Conservation (phyloP, 306 rosid genomes). For the Cajanus cajan region DNA sequence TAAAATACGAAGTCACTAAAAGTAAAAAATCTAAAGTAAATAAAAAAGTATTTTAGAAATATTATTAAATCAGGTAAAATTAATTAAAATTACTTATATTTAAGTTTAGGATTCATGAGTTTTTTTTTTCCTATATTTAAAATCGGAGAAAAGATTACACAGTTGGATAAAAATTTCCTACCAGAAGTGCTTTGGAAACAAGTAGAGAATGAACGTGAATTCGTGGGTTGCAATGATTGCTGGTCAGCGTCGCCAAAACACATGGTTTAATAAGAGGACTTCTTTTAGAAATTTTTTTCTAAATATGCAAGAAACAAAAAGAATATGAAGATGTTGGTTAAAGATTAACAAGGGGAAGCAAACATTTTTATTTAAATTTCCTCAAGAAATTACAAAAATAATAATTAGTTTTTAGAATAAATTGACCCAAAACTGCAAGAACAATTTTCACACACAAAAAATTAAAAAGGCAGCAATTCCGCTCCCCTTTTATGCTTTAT, state of each 20-base stretch:
- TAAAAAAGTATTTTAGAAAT: no score
- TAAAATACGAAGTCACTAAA: no score
- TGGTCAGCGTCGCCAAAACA: neutral
- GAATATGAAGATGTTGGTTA: neutral
- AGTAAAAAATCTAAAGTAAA: no score
- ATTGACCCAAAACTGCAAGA: neutral
- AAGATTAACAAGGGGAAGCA: neutral
- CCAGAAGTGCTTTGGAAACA: neutral
- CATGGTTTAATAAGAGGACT: neutral
- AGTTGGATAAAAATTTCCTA: neutral
- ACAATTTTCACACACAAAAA: neutral
- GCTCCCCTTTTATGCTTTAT: neutral
- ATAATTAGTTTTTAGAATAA: neutral
- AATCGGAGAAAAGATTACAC: neutral
- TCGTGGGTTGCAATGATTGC: neutral
- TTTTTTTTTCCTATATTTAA: no score
- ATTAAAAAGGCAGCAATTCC: neutral
- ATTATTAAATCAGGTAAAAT: no score
- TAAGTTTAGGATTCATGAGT: no score
- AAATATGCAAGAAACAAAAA: neutral
- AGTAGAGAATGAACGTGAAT: neutral
- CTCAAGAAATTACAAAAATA: neutral
- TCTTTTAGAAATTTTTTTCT: neutral
- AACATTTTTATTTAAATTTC: neutral
- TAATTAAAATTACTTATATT: no score